Conservation (phyloP, 2,329 filamentous ascomycete species). For the Ophiognomonia clavigignenti-juglandacearum region DNA sequence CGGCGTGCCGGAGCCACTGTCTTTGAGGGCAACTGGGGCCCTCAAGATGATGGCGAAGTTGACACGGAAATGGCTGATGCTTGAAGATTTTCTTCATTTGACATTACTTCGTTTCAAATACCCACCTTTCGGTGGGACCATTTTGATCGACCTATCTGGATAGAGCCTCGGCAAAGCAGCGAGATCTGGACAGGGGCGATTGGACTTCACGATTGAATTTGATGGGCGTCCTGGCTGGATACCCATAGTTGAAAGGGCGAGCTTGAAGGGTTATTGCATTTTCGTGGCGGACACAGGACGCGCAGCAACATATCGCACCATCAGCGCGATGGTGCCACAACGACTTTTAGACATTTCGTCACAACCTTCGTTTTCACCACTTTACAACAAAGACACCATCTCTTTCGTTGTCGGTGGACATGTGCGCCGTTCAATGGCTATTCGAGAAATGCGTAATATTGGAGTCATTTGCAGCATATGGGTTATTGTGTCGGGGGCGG, state of each 20-base stretch:
- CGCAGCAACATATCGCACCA: slow-evolving; percentile 7
- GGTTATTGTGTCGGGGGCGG: neutral
- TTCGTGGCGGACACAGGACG: slow-evolving; percentile 9
- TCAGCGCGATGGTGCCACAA: slow-evolving; percentile 11
- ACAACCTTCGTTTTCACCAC: slow-evolving; percentile 12
- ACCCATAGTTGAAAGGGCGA: slow-evolving; percentile 12
- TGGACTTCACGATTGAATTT: slow-evolving; percentile 20
- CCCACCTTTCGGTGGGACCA: slow-evolving; percentile 14
- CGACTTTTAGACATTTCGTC: slow-evolving; percentile 13
- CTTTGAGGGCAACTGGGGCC: slow-evolving; percentile 94
- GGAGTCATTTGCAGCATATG: slow-evolving; percentile 4
- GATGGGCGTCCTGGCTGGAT: slow-evolving; percentile 20
- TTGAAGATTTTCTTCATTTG: slow-evolving; percentile 28
- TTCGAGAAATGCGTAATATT: slow-evolving; percentile 4
- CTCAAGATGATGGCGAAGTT: slow-evolving; percentile 47
- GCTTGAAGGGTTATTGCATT: slow-evolving; percentile 1
- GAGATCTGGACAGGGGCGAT: slow-evolving; percentile 17
- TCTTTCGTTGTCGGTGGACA: slow-evolving; percentile 4
- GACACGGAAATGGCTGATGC: slow-evolving; percentile 60
- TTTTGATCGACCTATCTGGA: slow-evolving; percentile 29
- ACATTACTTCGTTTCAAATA: slow-evolving; percentile 17
- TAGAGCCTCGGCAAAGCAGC: slow-evolving; percentile 20
- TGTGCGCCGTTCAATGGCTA: slow-evolving; percentile 4
- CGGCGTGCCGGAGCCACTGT: slow-evolving; percentile 87
- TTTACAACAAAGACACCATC: slow-evolving; percentile 1